phyloP scores from a whole-genome alignment of 371 early-diverging fungal genomes.

The Mucor indicus region DNA sequence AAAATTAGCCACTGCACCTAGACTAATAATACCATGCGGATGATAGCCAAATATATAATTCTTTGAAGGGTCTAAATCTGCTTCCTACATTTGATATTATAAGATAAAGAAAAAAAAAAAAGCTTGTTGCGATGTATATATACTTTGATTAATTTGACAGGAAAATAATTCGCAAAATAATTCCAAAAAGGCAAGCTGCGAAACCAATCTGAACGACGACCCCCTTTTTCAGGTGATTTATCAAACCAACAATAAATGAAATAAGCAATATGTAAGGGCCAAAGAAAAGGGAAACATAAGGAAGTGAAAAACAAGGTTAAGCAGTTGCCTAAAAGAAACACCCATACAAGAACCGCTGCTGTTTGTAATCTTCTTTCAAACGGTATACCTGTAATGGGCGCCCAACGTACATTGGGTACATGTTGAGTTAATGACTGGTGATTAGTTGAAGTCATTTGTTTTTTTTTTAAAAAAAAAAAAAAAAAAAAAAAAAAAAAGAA shows the following conservation, averaged over 20 bases:
- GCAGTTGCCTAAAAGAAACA: constrained; percentile 55
- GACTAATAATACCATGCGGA: constrained; percentile 78
- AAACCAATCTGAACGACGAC: constrained; percentile 55
- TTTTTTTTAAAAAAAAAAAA: too few species aligned
- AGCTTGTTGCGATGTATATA: neutral
- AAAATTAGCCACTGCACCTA: constrained; percentile 77
- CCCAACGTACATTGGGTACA: constrained; percentile 44
- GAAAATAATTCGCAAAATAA: constrained; percentile 74
- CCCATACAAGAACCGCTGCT: constrained; percentile 60
- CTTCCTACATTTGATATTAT: constrained; percentile 39
- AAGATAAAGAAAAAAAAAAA: neutral
- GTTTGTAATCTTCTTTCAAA: constrained; percentile 74
- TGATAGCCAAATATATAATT: constrained; percentile 78
- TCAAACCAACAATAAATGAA: constrained; percentile 53
- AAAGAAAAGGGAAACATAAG: constrained; percentile 39
- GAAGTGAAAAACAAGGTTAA: constrained; percentile 43
- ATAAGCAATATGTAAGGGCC: constrained; percentile 63
- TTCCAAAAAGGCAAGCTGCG: constrained; percentile 54
- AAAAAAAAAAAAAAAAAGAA: too few species aligned
- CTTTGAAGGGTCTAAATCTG: constrained; percentile 67
- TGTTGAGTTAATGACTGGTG: too few species aligned
- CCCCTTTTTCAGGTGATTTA: constrained; percentile 60
- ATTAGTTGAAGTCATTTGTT: too few species aligned
- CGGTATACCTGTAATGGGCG: constrained; percentile 68
- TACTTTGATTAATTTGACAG: constrained; percentile 68